Conservation (phyloP, 768 basidiomycete species). For the Podaxis pistillaris region DNA sequence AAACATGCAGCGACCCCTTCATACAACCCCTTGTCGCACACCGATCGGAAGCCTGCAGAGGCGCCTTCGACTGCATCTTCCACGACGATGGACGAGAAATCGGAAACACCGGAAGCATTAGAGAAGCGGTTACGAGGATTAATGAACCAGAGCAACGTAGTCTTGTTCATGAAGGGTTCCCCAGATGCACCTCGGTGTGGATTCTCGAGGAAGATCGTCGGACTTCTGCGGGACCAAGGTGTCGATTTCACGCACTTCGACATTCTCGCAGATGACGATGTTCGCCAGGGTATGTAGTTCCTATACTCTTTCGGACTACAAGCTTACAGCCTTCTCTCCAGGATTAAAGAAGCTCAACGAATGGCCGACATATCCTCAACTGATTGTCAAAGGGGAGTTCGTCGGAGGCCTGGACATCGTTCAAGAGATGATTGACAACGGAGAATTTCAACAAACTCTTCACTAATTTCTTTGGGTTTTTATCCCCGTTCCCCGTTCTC, state of each 20-base stretch:
- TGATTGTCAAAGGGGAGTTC: conserved; percentile 87
- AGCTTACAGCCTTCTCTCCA: conserved; percentile 19
- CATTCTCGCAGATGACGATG: conserved; percentile 78
- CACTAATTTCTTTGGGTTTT: conserved; percentile 14
- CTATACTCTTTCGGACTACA: background rate
- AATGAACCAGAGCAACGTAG: conserved; percentile 78
- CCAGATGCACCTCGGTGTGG: conserved; percentile 81
- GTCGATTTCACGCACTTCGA: conserved; percentile 79
- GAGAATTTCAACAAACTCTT: conserved; percentile 63
- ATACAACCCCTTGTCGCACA: conserved; percentile 47
- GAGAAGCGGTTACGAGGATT: conserved; percentile 58
- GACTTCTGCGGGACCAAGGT: conserved; percentile 58
- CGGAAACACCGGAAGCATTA: conserved; percentile 67
- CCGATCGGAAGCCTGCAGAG: conserved; percentile 39
- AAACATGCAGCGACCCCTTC: conserved; percentile 47
- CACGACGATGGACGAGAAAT: conserved; percentile 16
- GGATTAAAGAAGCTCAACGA: conserved; percentile 78
- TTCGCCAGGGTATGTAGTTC: conserved; percentile 64
- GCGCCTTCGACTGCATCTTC: conserved; percentile 23
- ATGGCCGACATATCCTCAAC: conserved; percentile 89
- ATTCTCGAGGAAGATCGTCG: conserved; percentile 77
- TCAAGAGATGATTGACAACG: conserved; percentile 80
- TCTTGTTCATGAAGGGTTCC: conserved; percentile 90
- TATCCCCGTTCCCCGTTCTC: background rate
- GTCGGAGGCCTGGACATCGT: conserved; percentile 95